Conservation (phyloP, 2,329 filamentous ascomycete genomes). For the Cylindrodendrum hubeiense region DNA sequence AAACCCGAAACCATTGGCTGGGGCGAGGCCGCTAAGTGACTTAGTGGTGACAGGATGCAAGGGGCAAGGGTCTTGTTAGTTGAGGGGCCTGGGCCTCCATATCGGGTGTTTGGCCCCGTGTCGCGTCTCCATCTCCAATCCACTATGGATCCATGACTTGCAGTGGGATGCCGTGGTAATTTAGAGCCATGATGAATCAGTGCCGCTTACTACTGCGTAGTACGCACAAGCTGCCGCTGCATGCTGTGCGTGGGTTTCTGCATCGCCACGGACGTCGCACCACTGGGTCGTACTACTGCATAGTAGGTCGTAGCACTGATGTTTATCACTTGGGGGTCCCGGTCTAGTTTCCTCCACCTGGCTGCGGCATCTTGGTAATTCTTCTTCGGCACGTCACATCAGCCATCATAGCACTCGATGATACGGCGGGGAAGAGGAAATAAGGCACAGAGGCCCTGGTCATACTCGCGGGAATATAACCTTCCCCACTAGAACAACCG, state of each 20-base stretch:
- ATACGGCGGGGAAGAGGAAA: not conserved
- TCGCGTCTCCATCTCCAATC: conserved; percentile 2
- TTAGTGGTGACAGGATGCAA: conserved; percentile 34
- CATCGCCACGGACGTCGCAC: no score
- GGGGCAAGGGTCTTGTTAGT: conserved; percentile 28
- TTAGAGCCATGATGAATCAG: not conserved
- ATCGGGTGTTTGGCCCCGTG: not conserved
- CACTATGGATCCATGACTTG: conserved; percentile 14
- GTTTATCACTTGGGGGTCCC: no score
- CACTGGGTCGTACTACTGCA: no score
- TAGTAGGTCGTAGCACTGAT: no score
- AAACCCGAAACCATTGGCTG: conserved; percentile 28
- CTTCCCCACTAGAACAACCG: conserved; percentile 13
- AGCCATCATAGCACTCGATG: not conserved
- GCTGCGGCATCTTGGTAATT: no score
- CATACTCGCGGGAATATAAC: conserved; percentile 5
- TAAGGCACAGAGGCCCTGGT: not conserved
- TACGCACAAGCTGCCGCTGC: no score
- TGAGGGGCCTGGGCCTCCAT: not conserved
- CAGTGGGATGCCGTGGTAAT: conserved; percentile 14
- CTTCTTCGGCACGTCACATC: not conserved
- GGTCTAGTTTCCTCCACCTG: no score
- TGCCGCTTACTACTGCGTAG: no score
- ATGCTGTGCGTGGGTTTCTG: no score
- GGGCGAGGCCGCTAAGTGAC: conserved; percentile 14